A percentile compares a stretch with the other conserved stretches of the same genome.
Conservation (phyloP, 345 rosid species). For the Alliaria petiolata region DNA sequence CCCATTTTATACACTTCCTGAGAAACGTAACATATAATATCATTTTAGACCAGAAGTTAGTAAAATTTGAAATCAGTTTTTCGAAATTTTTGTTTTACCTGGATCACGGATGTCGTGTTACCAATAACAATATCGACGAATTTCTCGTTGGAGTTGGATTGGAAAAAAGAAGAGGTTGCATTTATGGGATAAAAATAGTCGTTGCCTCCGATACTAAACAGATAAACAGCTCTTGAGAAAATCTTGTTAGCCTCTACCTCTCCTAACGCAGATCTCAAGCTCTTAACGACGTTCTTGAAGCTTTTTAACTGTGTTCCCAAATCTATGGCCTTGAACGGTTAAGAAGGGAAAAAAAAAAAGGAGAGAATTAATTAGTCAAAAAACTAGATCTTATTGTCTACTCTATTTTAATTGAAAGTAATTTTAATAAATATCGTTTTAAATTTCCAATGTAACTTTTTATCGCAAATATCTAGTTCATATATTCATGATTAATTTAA, state of each 20-base stretch:
- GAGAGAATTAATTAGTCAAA: not conserved
- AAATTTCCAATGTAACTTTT: not conserved
- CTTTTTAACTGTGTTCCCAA: conserved; percentile 36
- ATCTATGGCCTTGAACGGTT: conserved; percentile 33
- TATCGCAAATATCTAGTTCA: not conserved
- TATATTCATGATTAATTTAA: too few relatives aligned
- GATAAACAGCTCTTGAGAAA: conserved; percentile 38
- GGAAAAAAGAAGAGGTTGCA: conserved; percentile 19
- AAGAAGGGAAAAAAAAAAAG: not conserved
- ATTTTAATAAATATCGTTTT: not conserved
- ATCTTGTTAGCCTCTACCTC: conserved; percentile 23
- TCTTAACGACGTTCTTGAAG: conserved; percentile 36
- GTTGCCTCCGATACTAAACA: conserved; percentile 39
- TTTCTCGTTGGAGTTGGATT: conserved; percentile 23
- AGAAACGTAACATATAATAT: not conserved
- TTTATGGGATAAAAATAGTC: conserved; percentile 18
- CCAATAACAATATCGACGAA: conserved; percentile 36
- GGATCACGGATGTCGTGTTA: conserved; percentile 23
- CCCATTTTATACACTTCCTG: conserved; percentile 43
- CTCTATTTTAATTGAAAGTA: too few relatives aligned
- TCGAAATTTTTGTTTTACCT: too few relatives aligned
- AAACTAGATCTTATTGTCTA: not conserved
- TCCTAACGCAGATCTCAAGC: conserved; percentile 36
- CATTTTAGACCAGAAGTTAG: not conserved
- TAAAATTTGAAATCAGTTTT: too few relatives aligned